A percentile compares a stretch with the other conserved stretches of the same genome.
Evolutionary conservation across 1,139 yeast species (phyloP).

Genomic region (Eremothecium sinecaudum): DNA sequence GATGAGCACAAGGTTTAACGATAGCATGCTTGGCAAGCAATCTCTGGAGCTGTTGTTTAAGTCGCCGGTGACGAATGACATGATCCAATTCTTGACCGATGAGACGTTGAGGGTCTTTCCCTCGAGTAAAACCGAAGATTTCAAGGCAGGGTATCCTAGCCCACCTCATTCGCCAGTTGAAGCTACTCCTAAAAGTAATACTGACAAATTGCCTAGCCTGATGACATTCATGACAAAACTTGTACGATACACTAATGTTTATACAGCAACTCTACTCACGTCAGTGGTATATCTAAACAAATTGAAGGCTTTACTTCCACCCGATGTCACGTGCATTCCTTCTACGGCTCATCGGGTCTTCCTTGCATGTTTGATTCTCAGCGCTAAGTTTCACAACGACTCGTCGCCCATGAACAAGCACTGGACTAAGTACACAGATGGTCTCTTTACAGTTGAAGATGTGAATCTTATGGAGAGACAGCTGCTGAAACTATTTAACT

Average conservation of each 20-base stretch:
- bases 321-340: slow-evolving; percentile 64
- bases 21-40: slow-evolving; percentile 1
- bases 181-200: background rate
- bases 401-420: slow-evolving; percentile 67
- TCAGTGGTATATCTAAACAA: slow-evolving; percentile 59
- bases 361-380: slow-evolving; percentile 59
- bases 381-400: slow-evolving; percentile 69
- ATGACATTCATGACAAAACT: slow-evolving; percentile 64
- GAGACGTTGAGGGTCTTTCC: slow-evolving; percentile 28
- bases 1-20: background rate
- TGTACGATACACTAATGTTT: slow-evolving; percentile 64
- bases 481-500: slow-evolving; percentile 53
- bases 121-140: slow-evolving; percentile 4
- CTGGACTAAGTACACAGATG: slow-evolving; percentile 73
- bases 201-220: slow-evolving; percentile 44
- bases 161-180: slow-evolving; percentile 16
- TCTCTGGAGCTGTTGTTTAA: slow-evolving; percentile 24
- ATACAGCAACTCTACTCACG: slow-evolving; percentile 67
- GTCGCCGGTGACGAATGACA: slow-evolving; percentile 30
- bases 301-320: slow-evolving; percentile 51
- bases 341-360: slow-evolving; percentile 72
- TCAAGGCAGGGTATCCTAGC: slow-evolving; percentile 9
- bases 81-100: slow-evolving; percentile 26
- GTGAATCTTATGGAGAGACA: slow-evolving; percentile 77
- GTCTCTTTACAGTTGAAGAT: slow-evolving; percentile 56